Conservation (phyloP, 306 rosid species). For the Inga leiocalycina region DNA sequence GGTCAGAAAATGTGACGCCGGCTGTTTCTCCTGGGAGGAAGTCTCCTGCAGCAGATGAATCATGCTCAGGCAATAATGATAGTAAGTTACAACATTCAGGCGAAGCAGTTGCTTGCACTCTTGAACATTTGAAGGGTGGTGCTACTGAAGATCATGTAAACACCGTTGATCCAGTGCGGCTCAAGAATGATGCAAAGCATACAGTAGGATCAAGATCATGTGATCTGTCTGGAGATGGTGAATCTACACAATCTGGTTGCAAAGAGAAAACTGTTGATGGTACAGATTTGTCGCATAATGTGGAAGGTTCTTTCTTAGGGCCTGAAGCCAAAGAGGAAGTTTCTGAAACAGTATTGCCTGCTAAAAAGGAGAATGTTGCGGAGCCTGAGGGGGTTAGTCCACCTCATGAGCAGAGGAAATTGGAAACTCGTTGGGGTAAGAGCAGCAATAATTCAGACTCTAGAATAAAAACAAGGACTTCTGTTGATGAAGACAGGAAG, state of each 20-base stretch:
- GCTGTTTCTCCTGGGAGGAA: constrained; percentile 56
- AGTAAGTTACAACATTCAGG: constrained; percentile 42
- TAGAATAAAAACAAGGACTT: constrained; percentile 31
- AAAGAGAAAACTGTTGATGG: constrained; percentile 39
- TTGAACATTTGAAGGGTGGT: constrained; percentile 37
- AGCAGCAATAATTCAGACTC: constrained; percentile 38
- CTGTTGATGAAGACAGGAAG: constrained; percentile 47
- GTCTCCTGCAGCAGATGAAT: constrained; percentile 48
- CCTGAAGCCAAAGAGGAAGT: constrained; percentile 35
- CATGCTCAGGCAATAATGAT: constrained; percentile 49
- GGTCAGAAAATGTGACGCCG: constrained; percentile 67
- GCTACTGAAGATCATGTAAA: constrained; percentile 32
- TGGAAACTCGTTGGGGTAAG: constrained; percentile 31
- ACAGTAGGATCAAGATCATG: neutral
- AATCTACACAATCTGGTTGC: constrained; percentile 38
- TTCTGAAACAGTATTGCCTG: constrained; percentile 26
- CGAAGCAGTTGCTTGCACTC: constrained; percentile 37
- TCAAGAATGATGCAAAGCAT: constrained; percentile 33
- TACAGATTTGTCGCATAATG: constrained; percentile 30
- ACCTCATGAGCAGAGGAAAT: constrained; percentile 46
- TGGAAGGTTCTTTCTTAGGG: constrained; percentile 25
- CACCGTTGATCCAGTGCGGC: constrained; percentile 26
- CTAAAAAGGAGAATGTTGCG: constrained; percentile 45
- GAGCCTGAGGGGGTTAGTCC: constrained; percentile 46
- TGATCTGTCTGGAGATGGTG: constrained; percentile 40